phyloP scores from a whole-genome alignment of 2,329 filamentous ascomycete species.

The Macrophomina pseudophaseolina region DNA sequence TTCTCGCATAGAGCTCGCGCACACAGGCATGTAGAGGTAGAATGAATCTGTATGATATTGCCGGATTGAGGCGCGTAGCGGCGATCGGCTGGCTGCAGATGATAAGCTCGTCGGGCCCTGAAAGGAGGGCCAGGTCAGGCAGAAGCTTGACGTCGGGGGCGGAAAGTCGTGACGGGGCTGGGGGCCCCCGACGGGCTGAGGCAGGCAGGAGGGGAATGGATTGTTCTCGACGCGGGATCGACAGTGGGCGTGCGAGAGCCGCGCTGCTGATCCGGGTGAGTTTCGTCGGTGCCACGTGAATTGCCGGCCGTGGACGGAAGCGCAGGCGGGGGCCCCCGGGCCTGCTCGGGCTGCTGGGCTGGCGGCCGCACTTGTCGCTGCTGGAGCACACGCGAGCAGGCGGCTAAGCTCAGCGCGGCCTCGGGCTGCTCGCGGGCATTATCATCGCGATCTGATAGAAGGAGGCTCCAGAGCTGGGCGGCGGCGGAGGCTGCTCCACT shows the following conservation, averaged over 20 bases:
- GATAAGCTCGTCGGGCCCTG: conserved; percentile 5
- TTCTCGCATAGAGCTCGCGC: conserved; percentile 22
- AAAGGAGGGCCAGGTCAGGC: neutral
- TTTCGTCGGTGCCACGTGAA: conserved; percentile 11
- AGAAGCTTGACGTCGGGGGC: conserved; percentile 3
- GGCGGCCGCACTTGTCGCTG: neutral
- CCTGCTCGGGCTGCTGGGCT: neutral
- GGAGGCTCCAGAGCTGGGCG: conserved; percentile 7
- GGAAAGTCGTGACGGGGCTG: conserved; percentile 20
- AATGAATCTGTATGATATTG: conserved; percentile 18
- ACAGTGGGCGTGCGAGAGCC: conserved; percentile 12
- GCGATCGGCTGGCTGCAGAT: conserved; percentile 20
- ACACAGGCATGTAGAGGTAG: conserved; percentile 20
- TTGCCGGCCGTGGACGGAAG: conserved; percentile 5
- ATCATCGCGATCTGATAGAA: conserved; percentile 5
- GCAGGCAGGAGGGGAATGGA: conserved; percentile 14
- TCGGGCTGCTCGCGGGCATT: neutral
- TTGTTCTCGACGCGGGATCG: conserved; percentile 22
- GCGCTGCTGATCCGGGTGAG: conserved; percentile 17
- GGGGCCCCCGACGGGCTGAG: conserved; percentile 4
- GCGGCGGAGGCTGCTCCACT: conserved; percentile 22
- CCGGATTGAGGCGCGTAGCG: neutral
- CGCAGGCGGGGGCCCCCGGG: conserved; percentile 4
- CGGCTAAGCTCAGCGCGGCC: conserved; percentile 1
- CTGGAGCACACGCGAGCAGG: conserved; percentile 9